A percentile compares a stretch with the other conserved stretches of the same genome.
Evolutionary conservation across 495 filamentous ascomycete species (phyloP).

Genomic region (Xylaria grammica): DNA sequence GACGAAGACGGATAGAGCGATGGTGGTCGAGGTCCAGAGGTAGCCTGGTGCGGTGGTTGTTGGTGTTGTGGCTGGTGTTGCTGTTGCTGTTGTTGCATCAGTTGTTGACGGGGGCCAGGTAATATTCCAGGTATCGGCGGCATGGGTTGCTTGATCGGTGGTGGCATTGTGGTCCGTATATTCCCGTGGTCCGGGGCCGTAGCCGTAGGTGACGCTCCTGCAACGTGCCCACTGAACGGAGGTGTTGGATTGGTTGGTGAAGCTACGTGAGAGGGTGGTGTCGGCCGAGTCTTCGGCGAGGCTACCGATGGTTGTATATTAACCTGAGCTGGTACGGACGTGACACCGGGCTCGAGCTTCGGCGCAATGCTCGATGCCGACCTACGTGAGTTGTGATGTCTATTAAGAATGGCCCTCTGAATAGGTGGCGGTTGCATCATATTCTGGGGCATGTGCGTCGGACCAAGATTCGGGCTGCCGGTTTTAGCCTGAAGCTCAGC

Average conservation of each 20-base stretch:
- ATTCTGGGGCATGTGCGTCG: slow-evolving; percentile 65
- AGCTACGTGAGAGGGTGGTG: slow-evolving; percentile 79
- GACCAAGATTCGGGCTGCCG: slow-evolving; percentile 71
- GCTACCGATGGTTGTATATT: slow-evolving; percentile 53
- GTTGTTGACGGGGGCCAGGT: slow-evolving; percentile 35
- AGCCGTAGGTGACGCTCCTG: slow-evolving; percentile 67
- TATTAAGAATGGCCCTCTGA: slow-evolving; percentile 73
- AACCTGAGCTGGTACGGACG: slow-evolving; percentile 59
- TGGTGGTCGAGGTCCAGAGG: slow-evolving; percentile 43
- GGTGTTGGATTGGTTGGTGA: slow-evolving; percentile 80
- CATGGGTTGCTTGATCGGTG: slow-evolving; percentile 47
- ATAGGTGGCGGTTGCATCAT: slow-evolving; percentile 70
- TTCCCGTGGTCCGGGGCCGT: slow-evolving; percentile 63
- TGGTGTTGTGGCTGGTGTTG: slow-evolving; percentile 49
- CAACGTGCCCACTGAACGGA: slow-evolving; percentile 69
- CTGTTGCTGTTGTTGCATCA: slow-evolving; percentile 42
- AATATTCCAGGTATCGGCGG: slow-evolving; percentile 56
- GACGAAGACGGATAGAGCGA: slow-evolving; percentile 76
- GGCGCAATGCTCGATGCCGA: slow-evolving; percentile 73
- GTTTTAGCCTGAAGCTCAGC: slow-evolving; percentile 91
- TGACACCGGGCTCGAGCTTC: slow-evolving; percentile 67
- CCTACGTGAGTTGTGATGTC: slow-evolving; percentile 67
- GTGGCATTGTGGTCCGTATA: slow-evolving; percentile 47
- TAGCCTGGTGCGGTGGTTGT: slow-evolving; percentile 47
- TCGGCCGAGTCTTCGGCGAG: slow-evolving; percentile 72